These are phyloP conservation scores for Yamadazyma insecticola DNA, from an alignment of 805 yeast genomes.

Conservation along the genomic window DNA sequence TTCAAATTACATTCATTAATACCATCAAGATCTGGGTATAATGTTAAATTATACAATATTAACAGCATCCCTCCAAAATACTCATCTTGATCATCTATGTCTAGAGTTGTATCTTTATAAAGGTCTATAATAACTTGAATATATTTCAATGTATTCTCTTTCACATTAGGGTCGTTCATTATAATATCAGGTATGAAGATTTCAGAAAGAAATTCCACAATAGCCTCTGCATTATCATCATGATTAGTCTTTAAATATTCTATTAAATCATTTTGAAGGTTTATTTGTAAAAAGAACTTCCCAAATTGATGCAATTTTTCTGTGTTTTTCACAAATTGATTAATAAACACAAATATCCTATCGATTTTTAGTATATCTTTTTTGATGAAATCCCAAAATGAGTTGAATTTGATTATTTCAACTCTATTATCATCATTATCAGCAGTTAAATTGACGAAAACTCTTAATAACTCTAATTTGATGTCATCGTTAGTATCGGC, in stretches of 20 bases:
- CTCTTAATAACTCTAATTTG: constrained; percentile 20
- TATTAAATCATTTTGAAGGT: constrained; percentile 3
- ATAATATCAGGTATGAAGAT: constrained; percentile 10
- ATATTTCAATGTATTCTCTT: no score
- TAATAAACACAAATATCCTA: constrained; percentile 19
- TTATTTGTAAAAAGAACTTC: constrained; percentile 9
- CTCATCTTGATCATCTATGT: constrained; percentile 11
- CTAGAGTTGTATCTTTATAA: constrained; percentile 3
- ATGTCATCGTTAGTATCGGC: constrained; percentile 1
- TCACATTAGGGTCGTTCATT: constrained; percentile 3
- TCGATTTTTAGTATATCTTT: constrained; percentile 4
- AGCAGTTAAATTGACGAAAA: constrained; percentile 31
- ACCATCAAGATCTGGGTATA: constrained; percentile 15
- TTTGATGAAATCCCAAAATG: constrained; percentile 24
- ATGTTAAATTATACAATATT: constrained; percentile 17
- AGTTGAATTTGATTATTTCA: constrained; percentile 6
- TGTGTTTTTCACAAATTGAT: constrained; percentile 29
- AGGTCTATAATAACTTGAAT: constrained; percentile 3
- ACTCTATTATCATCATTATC: constrained; percentile 24
- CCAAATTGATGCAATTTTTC: constrained; percentile 13
- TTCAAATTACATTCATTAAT: no score
- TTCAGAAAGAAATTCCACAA: constrained; percentile 10
- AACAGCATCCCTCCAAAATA: constrained; percentile 9
- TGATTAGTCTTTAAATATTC: background rate
- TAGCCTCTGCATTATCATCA: constrained; percentile 1